A percentile compares a stretch with the other conserved stretches of the same genome.
Evolutionary conservation across 2,329 filamentous ascomycete genomes (phyloP).

Genomic region (Epichloe baconii): DNA sequence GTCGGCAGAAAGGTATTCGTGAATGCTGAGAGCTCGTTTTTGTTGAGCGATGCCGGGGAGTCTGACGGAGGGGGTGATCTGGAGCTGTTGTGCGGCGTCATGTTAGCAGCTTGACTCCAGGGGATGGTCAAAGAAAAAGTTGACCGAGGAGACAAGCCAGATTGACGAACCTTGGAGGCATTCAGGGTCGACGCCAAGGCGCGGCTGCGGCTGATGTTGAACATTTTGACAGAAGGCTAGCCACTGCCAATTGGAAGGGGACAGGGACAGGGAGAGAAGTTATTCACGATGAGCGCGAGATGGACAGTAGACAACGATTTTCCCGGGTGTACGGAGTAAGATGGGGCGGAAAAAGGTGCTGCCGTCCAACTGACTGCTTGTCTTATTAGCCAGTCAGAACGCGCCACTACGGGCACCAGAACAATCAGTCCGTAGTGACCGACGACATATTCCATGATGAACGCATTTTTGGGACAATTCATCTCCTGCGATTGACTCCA

Average conservation of each 20-base stretch:
- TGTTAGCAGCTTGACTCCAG: constrained; percentile 5
- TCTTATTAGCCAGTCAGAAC: background rate
- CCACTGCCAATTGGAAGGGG: constrained; percentile 8
- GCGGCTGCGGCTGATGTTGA: constrained; percentile 73
- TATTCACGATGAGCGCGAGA: constrained; percentile 7
- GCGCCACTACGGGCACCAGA: background rate
- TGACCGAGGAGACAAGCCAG: background rate
- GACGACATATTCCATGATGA: too few relatives aligned
- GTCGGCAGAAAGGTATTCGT: constrained; percentile 94
- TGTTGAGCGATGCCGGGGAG: constrained; percentile 61
- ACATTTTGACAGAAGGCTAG: constrained; percentile 46
- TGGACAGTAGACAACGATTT: background rate
- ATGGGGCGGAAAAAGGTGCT: constrained; percentile 7
- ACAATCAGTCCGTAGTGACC: too few relatives aligned
- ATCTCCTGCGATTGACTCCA: too few relatives aligned
- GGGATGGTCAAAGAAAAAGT: constrained; percentile 7
- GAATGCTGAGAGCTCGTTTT: constrained; percentile 81
- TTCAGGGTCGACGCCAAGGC: constrained; percentile 69
- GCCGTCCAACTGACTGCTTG: background rate
- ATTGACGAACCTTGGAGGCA: constrained; percentile 54
- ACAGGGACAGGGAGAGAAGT: constrained; percentile 5
- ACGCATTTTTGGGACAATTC: too few relatives aligned
- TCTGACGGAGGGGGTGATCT: constrained; percentile 35
- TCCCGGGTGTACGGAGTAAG: constrained; percentile 11
- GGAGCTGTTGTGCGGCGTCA: constrained; percentile 10